These are phyloP conservation scores for Colletotrichum orbiculare DNA, from an alignment of 2,329 filamentous ascomycete species.

Conservation along the genomic window DNA sequence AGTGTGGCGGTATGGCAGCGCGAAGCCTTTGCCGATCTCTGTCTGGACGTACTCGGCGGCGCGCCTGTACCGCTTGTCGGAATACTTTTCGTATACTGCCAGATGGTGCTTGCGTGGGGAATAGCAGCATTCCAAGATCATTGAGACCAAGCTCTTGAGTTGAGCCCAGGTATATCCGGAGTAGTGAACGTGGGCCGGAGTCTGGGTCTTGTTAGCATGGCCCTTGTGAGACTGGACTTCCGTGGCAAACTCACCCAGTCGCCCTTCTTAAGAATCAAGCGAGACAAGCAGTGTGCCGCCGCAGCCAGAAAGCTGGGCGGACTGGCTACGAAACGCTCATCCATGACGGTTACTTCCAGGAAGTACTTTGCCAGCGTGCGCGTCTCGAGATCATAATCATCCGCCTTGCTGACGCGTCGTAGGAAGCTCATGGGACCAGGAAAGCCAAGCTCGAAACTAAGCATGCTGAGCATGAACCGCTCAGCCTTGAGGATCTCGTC, in stretches of 20 bases:
- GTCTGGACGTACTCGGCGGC: constrained; percentile 83
- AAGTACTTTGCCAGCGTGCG: constrained; percentile 98
- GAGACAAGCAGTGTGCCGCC: constrained; percentile 90
- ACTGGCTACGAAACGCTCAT: constrained; percentile 93
- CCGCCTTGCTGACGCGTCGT: constrained; percentile 95
- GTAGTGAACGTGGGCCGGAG: constrained; percentile 87
- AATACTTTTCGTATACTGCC: constrained; percentile 93
- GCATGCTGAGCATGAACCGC: constrained; percentile 97
- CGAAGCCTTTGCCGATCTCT: constrained; percentile 73
- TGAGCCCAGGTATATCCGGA: constrained; percentile 92
- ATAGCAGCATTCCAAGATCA: constrained; percentile 90
- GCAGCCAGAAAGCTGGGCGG: constrained; percentile 92
- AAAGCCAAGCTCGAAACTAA: constrained; percentile 95
- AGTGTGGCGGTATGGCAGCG: constrained; percentile 59
- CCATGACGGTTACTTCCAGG: constrained; percentile 95
- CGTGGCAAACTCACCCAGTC: constrained; percentile 81
- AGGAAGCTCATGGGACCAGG: constrained; percentile 99
- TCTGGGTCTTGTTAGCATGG: constrained; percentile 63
- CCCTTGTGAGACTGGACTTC: background rate
- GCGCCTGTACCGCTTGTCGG: constrained; percentile 86
- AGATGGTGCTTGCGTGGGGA: constrained; percentile 83
- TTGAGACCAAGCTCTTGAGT: constrained; percentile 78
- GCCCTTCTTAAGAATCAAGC: constrained; percentile 89
- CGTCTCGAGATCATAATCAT: constrained; percentile 96
- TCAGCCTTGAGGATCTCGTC: constrained; percentile 98